These are phyloP conservation scores for Plenodomus tracheiphilus DNA, from an alignment of 2,329 filamentous ascomycete genomes.

Conservation along the genomic window DNA sequence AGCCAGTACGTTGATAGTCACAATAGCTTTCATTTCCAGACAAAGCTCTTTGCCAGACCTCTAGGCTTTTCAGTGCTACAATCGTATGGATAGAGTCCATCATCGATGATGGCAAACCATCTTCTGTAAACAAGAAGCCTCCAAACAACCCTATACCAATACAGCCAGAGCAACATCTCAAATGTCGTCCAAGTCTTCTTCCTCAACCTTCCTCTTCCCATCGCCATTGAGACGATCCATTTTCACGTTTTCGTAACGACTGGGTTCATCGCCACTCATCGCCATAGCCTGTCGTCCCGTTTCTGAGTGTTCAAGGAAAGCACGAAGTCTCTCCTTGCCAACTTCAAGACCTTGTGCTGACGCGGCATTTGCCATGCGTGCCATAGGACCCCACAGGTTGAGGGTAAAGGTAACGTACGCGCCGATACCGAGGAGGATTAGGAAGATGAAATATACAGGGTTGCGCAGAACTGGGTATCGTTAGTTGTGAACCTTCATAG, in stretches of 20 bases:
- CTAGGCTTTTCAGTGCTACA: background rate
- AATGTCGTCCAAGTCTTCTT: constrained; percentile 42
- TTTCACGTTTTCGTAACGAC: constrained; percentile 28
- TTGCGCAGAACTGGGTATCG: constrained; percentile 78
- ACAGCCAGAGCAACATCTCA: constrained; percentile 15
- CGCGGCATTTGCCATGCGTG: constrained; percentile 92
- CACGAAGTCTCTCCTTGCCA: constrained; percentile 85
- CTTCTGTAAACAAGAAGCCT: background rate
- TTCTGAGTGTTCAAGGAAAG: constrained; percentile 87
- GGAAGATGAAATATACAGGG: constrained; percentile 86
- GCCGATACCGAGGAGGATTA: constrained; percentile 74
- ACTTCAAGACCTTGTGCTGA: constrained; percentile 85
- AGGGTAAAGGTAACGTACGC: constrained; percentile 91
- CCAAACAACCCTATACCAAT: background rate
- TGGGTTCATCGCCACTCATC: constrained; percentile 53
- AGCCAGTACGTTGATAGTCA: background rate
- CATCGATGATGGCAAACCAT: background rate
- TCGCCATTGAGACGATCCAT: constrained; percentile 48
- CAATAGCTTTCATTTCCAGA: background rate
- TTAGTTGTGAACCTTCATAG: constrained; percentile 13
- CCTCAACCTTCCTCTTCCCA: constrained; percentile 46
- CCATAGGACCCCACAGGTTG: constrained; percentile 93
- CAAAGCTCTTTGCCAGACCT: background rate
- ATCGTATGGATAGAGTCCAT: background rate
- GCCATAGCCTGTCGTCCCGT: constrained; percentile 80